These are phyloP conservation scores for Xylariaceae sp. DNA, from an alignment of 2,329 filamentous ascomycete species.

Conservation along the genomic window DNA sequence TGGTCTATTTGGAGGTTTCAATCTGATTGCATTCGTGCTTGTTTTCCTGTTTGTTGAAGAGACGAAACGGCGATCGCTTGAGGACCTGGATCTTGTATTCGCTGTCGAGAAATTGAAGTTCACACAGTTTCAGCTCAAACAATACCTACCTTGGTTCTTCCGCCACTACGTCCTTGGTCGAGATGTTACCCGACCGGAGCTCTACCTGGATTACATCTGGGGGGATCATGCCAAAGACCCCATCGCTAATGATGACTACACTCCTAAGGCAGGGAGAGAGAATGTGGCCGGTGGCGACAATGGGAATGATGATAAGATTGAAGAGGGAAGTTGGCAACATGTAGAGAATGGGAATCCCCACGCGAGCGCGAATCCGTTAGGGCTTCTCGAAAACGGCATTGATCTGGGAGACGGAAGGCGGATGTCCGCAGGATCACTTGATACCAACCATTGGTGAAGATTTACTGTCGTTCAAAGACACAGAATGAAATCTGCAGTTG, in stretches of 20 bases:
- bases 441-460: slow-evolving; percentile 6
- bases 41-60: slow-evolving; percentile 44
- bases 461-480: too few species aligned
- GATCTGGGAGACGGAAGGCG: not conserved
- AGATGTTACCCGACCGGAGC: slow-evolving; percentile 23
- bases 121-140: slow-evolving; percentile 32
- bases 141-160: slow-evolving; percentile 36
- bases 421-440: not conserved
- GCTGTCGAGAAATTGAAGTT: slow-evolving; percentile 37
- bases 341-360: too few species aligned
- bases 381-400: not conserved
- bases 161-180: slow-evolving; percentile 22
- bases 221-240: not conserved
- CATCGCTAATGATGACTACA: too few species aligned
- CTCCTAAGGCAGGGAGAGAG: too few species aligned
- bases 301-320: not conserved
- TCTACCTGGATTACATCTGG: slow-evolving; percentile 35
- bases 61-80: slow-evolving; percentile 38
- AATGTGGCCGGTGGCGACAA: not conserved
- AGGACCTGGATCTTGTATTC: slow-evolving; percentile 40
- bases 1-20: slow-evolving; percentile 45
- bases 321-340: not conserved
- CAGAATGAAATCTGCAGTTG: too few species aligned
- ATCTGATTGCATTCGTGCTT: slow-evolving; percentile 42
- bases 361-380: not conserved